Base-by-base conservation (phyloP, 1,284 basidiomycete genomes). In the Boletus sp. region DNA sequence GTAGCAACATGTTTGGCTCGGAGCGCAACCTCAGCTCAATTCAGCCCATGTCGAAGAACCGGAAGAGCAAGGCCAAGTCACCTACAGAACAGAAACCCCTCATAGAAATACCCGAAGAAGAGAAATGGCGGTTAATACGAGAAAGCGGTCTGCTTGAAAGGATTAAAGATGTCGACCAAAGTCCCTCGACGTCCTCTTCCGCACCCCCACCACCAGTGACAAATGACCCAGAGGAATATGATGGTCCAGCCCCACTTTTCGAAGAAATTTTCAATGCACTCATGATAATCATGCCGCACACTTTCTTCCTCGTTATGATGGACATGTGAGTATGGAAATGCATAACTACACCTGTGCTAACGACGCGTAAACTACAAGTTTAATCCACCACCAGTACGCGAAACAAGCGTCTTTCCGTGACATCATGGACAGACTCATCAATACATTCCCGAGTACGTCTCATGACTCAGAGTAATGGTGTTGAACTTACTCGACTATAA, bases 361-460 rank as follows among this genome's bases (percentile, higher is more conserved):
- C 41, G 45, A 42, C 27, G 5, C 51, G 19, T 16, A 41, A 42
- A 42, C 45, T 17, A n/a, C 44, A 55, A 88, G 88, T 49, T 67
- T 91, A 36, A 77, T 88, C 41, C 84, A 87, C 59, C 78, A 79
- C 46, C 88, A 91, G 65, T 91, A 91, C 52, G 79, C 78, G 22
- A 75, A 80, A 60, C 64, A 72, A 22, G 72, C 79, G 1, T 71
- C 75, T 13, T 60, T 80, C 23, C 56, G 67, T 37, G 73, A 67
- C 4, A 54, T 88, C 20, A 44, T 68, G 22, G 73, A 80, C 37
- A 78, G 79, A 54, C 75, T 89, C 70, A 44, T 77, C 25, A 70
- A 79, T 23, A 75, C 81, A 20, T 70, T 87, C 30, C 87, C 88
- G 14, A 83, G 87, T 90, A 62, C 54, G 85, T 72, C 26, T 41